A percentile compares a stretch with the other conserved stretches of the same genome.
Evolutionary conservation across 148 eudicot species (phyloP).

Genomic region (Simmondsia chinensis): DNA sequence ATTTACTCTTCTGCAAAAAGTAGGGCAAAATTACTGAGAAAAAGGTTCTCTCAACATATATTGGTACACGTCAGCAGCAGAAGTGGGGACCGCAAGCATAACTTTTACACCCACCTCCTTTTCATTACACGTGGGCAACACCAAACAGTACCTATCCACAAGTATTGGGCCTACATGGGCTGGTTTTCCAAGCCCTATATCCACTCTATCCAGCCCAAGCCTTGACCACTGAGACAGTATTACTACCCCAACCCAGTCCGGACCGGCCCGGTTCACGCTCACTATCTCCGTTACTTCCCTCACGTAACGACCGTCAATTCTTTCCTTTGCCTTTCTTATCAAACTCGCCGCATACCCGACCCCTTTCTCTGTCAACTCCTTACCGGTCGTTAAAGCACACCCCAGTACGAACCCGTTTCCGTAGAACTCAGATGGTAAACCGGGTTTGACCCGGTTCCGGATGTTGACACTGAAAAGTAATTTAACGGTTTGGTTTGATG

Average conservation of each 20-base stretch:
- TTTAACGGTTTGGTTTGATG: slow-evolving; percentile 38
- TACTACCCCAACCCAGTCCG: slow-evolving; percentile 63
- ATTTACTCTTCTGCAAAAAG: too few relatives aligned
- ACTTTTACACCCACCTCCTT: slow-evolving; percentile 38
- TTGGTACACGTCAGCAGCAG: slow-evolving; percentile 39
- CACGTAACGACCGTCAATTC: slow-evolving; percentile 46
- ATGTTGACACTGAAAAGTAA: slow-evolving; percentile 52
- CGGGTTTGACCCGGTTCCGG: slow-evolving; percentile 49
- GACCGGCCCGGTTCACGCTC: slow-evolving; percentile 33
- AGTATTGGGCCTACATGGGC: slow-evolving; percentile 62
- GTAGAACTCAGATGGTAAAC: slow-evolving; percentile 47
- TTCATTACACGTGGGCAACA: slow-evolving; percentile 50
- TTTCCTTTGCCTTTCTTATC: slow-evolving; percentile 42
- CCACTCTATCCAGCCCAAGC: slow-evolving; percentile 65
- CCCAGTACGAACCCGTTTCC: slow-evolving; percentile 70
- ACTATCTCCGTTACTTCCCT: slow-evolving; percentile 53
- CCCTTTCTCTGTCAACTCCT: slow-evolving; percentile 40
- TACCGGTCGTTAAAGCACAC: slow-evolving; percentile 45
- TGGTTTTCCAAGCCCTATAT: slow-evolving; percentile 67
- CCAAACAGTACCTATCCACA: slow-evolving; percentile 53
- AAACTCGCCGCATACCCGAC: slow-evolving; percentile 30
- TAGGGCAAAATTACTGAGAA: too few relatives aligned
- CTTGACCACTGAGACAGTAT: slow-evolving; percentile 73
- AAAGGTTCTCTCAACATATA: slow-evolving; percentile 25
- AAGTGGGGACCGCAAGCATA: slow-evolving; percentile 59